A percentile compares a stretch with the other conserved stretches of the same genome.
These are phyloP conservation scores for Neltuma alba DNA, from an alignment of 306 rosid genomes.

Conservation along the genomic window DNA sequence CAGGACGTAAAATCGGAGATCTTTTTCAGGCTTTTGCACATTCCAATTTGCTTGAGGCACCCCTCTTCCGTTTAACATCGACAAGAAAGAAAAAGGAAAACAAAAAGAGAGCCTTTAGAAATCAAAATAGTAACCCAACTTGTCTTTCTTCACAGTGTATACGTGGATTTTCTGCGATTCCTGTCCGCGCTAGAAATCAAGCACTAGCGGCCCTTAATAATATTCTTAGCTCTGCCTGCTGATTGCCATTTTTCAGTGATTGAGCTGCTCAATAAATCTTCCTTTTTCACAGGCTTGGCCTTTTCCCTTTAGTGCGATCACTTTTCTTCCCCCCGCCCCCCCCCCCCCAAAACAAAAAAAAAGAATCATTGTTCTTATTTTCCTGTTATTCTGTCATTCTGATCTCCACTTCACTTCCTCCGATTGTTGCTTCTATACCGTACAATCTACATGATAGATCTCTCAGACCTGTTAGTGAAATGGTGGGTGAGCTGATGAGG, in stretches of 20 bases:
- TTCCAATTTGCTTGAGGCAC: neutral
- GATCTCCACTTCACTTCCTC: neutral
- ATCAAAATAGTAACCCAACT: neutral
- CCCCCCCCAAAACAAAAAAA: too few relatives aligned
- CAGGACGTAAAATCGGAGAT: neutral
- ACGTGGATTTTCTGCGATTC: neutral
- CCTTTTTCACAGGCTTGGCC: neutral
- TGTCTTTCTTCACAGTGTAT: neutral
- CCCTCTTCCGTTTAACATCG: neutral
- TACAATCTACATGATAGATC: neutral
- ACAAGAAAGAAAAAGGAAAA: neutral
- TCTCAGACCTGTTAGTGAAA: neutral
- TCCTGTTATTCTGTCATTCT: neutral
- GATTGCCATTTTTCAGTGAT: neutral
- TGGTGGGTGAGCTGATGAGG: conserved; percentile 8
- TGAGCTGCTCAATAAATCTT: neutral
- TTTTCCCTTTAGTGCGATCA: neutral
- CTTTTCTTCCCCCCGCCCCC: neutral
- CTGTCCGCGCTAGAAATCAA: neutral
- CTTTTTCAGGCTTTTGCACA: neutral
- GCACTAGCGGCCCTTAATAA: neutral
- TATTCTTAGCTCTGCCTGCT: neutral
- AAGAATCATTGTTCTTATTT: neutral
- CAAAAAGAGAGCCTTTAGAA: neutral
- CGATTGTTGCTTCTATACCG: neutral